Evolutionary conservation across 1,284 basidiomycete genomes (phyloP).

Genomic region (Sanghuangporus weigelae): DNA sequence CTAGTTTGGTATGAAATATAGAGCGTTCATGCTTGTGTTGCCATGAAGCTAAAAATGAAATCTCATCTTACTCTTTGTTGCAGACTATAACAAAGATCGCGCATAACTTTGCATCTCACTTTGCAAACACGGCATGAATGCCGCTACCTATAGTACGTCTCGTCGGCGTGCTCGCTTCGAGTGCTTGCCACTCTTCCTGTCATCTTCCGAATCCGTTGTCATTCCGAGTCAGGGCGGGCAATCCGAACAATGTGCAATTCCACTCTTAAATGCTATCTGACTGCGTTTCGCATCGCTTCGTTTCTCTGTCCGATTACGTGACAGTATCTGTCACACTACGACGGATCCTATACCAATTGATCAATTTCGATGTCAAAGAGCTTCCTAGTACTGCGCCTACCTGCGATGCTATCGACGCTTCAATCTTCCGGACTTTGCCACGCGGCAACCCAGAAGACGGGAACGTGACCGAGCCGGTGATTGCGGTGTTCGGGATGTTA

Average conservation of each 20-base stretch:
- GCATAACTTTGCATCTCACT: too few species aligned
- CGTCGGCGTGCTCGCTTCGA: neutral
- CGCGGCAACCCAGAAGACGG: neutral
- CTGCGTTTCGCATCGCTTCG: neutral
- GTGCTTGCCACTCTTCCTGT: neutral
- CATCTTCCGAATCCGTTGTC: neutral
- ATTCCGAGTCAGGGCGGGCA: neutral
- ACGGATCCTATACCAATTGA: neutral
- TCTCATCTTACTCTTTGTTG: too few species aligned
- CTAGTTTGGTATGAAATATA: neutral
- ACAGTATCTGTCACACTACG: neutral
- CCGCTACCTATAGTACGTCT: too few species aligned
- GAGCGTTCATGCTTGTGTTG: neutral
- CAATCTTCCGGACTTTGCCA: neutral
- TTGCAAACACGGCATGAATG: too few species aligned
- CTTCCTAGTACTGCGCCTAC: neutral
- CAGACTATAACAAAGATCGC: too few species aligned
- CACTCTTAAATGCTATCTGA: neutral
- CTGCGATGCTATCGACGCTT: neutral
- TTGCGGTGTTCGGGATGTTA: neutral
- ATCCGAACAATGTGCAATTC: neutral
- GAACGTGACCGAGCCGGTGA: neutral
- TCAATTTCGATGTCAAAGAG: neutral
- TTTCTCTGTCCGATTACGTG: neutral
- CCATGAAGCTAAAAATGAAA: too few species aligned